A percentile compares a stretch with the other conserved stretches of the same genome.
phyloP scores from a whole-genome alignment of 176 grass and related monocot species.

The Typha latifolia region DNA sequence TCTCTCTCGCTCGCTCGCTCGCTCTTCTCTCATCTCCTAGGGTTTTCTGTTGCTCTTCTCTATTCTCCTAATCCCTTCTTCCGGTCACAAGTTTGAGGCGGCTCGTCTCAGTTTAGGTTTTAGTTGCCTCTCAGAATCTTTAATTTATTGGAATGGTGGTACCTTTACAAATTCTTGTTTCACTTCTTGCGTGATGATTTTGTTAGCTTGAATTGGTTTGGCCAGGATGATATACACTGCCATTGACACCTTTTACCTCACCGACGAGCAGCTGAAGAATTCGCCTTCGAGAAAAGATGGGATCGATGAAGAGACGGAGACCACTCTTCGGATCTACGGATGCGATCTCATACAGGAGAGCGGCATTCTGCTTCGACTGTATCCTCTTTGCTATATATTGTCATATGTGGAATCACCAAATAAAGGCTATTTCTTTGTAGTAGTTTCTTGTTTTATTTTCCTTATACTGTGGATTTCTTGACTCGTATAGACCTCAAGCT shows the following conservation, averaged over 20 bases:
- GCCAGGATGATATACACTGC: conserved; percentile 73
- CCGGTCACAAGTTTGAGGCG: too few relatives aligned
- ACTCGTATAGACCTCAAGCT: conserved; percentile 59
- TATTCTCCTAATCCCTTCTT: not conserved
- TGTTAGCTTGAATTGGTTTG: not conserved
- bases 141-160: not conserved
- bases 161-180: not conserved
- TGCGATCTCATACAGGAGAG: conserved; percentile 93
- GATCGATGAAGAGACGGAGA: conserved; percentile 73
- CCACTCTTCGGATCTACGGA: conserved; percentile 59
- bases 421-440: not conserved
- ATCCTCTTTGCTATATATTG: conserved; percentile 33
- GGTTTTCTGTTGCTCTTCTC: not conserved
- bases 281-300: conserved; percentile 89
- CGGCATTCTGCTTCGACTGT: conserved; percentile 82
- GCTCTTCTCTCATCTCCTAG: not conserved
- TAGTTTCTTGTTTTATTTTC: not conserved
- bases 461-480: conserved; percentile 27
- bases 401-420: too few relatives aligned
- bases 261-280: conserved; percentile 59
- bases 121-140: too few relatives aligned
- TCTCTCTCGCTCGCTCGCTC: not conserved
- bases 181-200: not conserved
- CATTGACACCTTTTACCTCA: conserved; percentile 91
- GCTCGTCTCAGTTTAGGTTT: too few relatives aligned